Evolutionary conservation across 2,329 filamentous ascomycete species (phyloP).

Genomic region (Hypoxylon sp.): DNA sequence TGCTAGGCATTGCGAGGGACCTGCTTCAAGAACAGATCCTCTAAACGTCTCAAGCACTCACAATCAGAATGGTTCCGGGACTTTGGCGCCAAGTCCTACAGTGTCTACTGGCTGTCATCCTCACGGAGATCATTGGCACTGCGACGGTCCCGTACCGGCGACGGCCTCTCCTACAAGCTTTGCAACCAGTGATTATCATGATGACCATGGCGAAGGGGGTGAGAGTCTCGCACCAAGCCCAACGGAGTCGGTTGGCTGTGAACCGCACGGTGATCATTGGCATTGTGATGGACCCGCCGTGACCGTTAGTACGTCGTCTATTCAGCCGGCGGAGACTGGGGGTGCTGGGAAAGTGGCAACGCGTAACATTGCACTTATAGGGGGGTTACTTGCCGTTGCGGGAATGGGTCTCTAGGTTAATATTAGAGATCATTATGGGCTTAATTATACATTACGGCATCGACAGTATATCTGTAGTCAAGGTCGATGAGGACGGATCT

Average conservation of each 20-base stretch:
- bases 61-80: background rate
- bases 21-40: conserved; percentile 15
- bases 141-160: conserved; percentile 29
- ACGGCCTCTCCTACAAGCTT: conserved; percentile 17
- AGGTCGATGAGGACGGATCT: background rate
- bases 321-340: conserved; percentile 4
- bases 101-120: background rate
- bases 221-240: conserved; percentile 52
- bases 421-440: conserved; percentile 1
- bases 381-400: conserved; percentile 28
- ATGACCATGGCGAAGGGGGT: conserved; percentile 35
- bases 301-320: conserved; percentile 7
- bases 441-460: background rate
- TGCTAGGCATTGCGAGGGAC: conserved; percentile 37
- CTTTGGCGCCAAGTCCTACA: conserved; percentile 38
- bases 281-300: conserved; percentile 45
- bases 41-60: conserved; percentile 22
- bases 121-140: conserved; percentile 11
- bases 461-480: background rate
- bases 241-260: conserved; percentile 55
- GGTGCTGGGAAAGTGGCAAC: conserved; percentile 21
- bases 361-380: conserved; percentile 28
- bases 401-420: conserved; percentile 27
- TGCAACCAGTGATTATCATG: conserved; percentile 20
- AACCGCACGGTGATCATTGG: conserved; percentile 58